Conservation (phyloP, 352 stramenopile genomes). For the Globisporangium parvum region DNA sequence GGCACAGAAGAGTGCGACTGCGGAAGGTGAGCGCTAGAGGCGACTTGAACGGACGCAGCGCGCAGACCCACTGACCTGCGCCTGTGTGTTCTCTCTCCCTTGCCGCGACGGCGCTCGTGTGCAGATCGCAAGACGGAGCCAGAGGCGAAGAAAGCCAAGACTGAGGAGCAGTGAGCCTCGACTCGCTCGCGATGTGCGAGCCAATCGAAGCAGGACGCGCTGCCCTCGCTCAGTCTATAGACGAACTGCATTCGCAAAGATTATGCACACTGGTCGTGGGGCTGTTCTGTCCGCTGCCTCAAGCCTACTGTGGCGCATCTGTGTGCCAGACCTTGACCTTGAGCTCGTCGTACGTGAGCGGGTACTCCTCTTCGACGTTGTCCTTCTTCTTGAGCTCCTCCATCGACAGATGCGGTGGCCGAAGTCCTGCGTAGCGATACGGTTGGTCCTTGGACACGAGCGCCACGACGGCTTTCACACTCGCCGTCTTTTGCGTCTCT, state of each 20-base stretch:
- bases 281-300: neutral
- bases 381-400: slow-evolving; percentile 81
- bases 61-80: neutral
- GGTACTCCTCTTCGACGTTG: slow-evolving; percentile 82
- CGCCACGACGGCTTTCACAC: slow-evolving; percentile 25
- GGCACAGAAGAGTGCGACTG: slow-evolving; percentile 21
- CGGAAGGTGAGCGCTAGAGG: slow-evolving; percentile 15
- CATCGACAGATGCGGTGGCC: slow-evolving; percentile 62
- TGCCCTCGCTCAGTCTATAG: slow-evolving; percentile 15
- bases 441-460: slow-evolving; percentile 60
- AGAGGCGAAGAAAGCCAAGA: slow-evolving; percentile 79
- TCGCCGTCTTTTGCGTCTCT: slow-evolving; percentile 17
- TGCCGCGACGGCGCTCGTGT: neutral
- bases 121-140: slow-evolving; percentile 26
- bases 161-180: slow-evolving; percentile 27
- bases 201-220: neutral
- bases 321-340: slow-evolving; percentile 79
- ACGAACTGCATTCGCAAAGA: slow-evolving; percentile 16
- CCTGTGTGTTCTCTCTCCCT: slow-evolving; percentile 8
- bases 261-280: no score
- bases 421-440: slow-evolving; percentile 61
- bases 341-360: slow-evolving; percentile 82
- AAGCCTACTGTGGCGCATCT: slow-evolving; percentile 16
- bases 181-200: neutral
- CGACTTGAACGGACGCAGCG: no score